A percentile compares a stretch with the other conserved stretches of the same genome.
Conservation (phyloP, 345 rosid species). For the Eucalyptus sp. region DNA sequence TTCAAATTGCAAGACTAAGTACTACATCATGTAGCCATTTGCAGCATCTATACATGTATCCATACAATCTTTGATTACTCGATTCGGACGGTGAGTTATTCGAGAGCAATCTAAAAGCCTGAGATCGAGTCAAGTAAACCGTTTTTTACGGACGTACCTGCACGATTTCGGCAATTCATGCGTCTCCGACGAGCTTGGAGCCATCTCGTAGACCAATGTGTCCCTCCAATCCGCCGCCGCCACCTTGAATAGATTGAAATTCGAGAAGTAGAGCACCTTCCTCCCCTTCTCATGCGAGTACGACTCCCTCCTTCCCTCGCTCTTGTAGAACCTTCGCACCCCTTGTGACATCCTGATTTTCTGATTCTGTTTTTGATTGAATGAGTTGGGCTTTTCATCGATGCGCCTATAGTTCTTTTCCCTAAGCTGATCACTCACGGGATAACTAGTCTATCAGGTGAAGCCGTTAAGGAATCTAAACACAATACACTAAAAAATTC, state of each 20-base stretch:
- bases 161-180: background rate
- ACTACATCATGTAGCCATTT: background rate
- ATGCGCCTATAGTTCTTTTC: accelerated
- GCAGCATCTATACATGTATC: background rate
- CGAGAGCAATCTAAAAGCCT: background rate
- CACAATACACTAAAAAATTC: accelerated
- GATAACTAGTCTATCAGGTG: no score
- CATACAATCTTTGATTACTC: background rate
- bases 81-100: background rate
- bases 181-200: background rate
- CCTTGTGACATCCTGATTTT: background rate
- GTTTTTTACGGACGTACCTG: background rate
- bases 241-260: background rate
- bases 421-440: accelerated
- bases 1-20: background rate
- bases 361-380: accelerated
- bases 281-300: background rate
- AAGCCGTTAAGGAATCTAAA: no score
- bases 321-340: background rate
- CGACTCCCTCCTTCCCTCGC: background rate
- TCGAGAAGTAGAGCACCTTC: background rate
- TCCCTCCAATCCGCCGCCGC: conserved; percentile 1
- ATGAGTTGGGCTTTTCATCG: no score
- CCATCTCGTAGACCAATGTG: background rate
- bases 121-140: background rate